Base-by-base conservation (phyloP, 2,329 filamentous ascomycete genomes). In the Ceratocystis ficicola region DNA sequence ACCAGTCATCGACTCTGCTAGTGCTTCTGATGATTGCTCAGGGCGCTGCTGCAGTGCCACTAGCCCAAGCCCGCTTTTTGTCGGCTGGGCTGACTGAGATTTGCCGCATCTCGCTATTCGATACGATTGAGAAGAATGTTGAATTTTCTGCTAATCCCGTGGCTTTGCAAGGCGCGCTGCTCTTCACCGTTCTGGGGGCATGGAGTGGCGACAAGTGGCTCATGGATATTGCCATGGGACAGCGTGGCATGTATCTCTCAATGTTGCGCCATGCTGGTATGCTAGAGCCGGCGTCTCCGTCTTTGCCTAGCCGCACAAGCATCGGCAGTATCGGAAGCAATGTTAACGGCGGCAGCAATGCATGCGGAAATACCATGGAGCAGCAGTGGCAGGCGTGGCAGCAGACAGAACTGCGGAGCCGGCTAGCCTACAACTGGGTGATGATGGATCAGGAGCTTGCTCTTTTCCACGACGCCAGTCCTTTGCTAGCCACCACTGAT, bases 131-230 rank as follows among this genome's bases (percentile, higher is more conserved):
- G 74, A 87, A 86, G 72, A 85, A 89, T 70, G 82, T 88, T 62
- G 82, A 86, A 73, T 80, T 88, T 75, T 83, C 83, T 12, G 81
- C 83, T 1, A 85, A 89, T 71, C 82, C 83, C 0, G 80, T 83
- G 2, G 82, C 86, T 0, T 77, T 89, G 57, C 81, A 85, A 48
- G 85, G 84, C 61, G 86, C 86, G 0, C 76, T 89, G 12, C 79
- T 89, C 2, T 88, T 88, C 72, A 87, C 83, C 1, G 80, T 86
- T 1, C 79, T 87, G 30, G 86, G 85, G 6, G 84, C 84, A 1
- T 89, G 86, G 86, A 87, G 86, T 71, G 86, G 86, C 59, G 86
- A 89, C 73, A 88, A 88, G 74, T 88, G 86, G 85, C 83, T 88
- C 69, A 89, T 88, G 86, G 86, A 89, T 71, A 87, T 88, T 69